Evolutionary conservation across 1,139 yeast species (phyloP).

Genomic region (Pichia sp.): DNA sequence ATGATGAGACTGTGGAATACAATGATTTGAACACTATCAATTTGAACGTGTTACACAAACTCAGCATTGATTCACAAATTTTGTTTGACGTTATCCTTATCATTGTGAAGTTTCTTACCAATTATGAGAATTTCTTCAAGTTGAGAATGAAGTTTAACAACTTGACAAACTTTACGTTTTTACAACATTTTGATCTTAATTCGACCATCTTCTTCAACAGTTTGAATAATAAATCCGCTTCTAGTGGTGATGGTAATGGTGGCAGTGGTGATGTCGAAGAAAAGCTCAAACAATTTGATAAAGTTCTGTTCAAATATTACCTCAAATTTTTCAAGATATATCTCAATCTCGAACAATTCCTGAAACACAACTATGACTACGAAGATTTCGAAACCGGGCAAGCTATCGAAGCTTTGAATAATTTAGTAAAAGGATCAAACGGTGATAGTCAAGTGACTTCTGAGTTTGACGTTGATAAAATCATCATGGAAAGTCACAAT

Average conservation of each 20-base stretch:
- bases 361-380: constrained; percentile 33
- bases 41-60: constrained; percentile 22
- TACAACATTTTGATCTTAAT: constrained; percentile 25
- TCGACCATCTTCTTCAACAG: constrained; percentile 17
- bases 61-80: constrained; percentile 29
- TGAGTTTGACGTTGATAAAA: constrained; percentile 9
- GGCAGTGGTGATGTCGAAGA: constrained; percentile 4
- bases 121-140: constrained; percentile 27
- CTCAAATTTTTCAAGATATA: constrained; percentile 35
- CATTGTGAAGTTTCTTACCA: constrained; percentile 26
- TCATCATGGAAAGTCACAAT: constrained; percentile 11
- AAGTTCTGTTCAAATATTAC: constrained; percentile 30
- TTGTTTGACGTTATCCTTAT: constrained; percentile 29
- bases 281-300: constrained; percentile 14
- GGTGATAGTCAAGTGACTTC: not conserved
- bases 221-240: not conserved
- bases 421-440: constrained; percentile 1
- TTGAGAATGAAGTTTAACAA: constrained; percentile 23
- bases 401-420: constrained; percentile 8
- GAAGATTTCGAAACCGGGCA: constrained; percentile 34
- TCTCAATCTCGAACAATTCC: constrained; percentile 36
- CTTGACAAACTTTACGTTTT: constrained; percentile 22
- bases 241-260: constrained; percentile 2
- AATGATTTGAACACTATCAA: constrained; percentile 18
- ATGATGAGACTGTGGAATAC: constrained; percentile 2